Percentiles rank a stretch among this genome's conserved stretches.
phyloP scores from a whole-genome alignment of 2,329 filamentous ascomycete species.

The Aspergillus pseudoglaucus region DNA sequence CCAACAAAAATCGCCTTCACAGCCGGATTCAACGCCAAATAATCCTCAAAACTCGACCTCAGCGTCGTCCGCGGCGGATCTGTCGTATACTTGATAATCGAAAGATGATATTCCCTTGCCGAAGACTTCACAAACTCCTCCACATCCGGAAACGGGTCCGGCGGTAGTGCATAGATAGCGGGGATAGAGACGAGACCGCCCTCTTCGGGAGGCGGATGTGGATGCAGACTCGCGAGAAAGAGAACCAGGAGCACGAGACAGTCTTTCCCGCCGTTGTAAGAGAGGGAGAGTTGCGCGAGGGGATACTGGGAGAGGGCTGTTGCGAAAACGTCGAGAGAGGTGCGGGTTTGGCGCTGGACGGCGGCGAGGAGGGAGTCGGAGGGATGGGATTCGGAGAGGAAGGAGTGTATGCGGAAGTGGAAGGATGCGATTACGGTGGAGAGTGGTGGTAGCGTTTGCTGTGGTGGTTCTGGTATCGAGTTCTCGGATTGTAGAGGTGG shows the following conservation, averaged over 20 bases:
- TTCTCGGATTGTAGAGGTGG: background rate
- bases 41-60: conserved; percentile 71
- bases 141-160: conserved; percentile 77
- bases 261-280: conserved; percentile 97
- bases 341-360: conserved; percentile 68
- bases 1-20: conserved; percentile 81
- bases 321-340: conserved; percentile 66
- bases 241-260: conserved; percentile 87
- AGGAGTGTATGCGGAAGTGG: conserved; percentile 54
- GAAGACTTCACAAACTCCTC: conserved; percentile 72
- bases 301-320: conserved; percentile 69
- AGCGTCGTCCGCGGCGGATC: conserved; percentile 55
- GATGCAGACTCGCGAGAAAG: conserved; percentile 61
- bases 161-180: conserved; percentile 81
- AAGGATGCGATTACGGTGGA: conserved; percentile 61
- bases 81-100: conserved; percentile 63
- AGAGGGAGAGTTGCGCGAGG: conserved; percentile 74
- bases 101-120: conserved; percentile 63
- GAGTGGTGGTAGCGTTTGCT: conserved; percentile 17
- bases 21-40: conserved; percentile 48
- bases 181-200: conserved; percentile 48
- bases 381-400: conserved; percentile 56
- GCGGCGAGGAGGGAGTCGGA: conserved; percentile 50
- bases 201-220: conserved; percentile 35
- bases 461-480: conserved; percentile 4